These are phyloP conservation scores for Aspergillus thermomutatus DNA, from an alignment of 2,329 filamentous ascomycete species.

Conservation along the genomic window DNA sequence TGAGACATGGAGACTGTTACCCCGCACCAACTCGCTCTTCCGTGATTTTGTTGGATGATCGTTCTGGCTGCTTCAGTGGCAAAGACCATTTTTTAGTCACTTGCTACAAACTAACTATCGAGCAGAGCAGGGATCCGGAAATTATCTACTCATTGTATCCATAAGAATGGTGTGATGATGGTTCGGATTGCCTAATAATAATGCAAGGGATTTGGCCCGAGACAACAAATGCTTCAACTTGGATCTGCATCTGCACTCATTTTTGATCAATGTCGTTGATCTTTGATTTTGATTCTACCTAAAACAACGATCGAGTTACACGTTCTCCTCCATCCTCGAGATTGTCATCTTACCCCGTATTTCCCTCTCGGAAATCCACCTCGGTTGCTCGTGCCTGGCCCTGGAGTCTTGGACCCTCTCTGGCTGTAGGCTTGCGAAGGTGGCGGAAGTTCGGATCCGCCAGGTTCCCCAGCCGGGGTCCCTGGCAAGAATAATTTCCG, in stretches of 20 bases:
- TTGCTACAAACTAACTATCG: not conserved
- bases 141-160: not conserved
- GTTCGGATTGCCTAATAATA: not conserved
- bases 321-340: not conserved
- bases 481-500: not conserved
- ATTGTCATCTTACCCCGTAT: not conserved
- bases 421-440: not conserved
- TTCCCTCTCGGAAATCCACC: not conserved
- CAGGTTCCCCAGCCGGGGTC: not conserved
- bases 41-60: not conserved
- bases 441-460: not conserved
- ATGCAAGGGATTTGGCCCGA: not conserved
- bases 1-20: not conserved
- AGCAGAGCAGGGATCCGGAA: not conserved
- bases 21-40: not conserved
- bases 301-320: not conserved
- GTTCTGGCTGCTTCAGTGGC: not conserved
- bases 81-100: not conserved
- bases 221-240: not conserved
- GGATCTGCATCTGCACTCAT: not conserved
- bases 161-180: not conserved
- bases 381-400: not conserved
- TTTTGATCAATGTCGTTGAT: not conserved
- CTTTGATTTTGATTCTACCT: not conserved
- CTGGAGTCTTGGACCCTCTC: not conserved